Conservation (phyloP, 1,284 basidiomycete genomes). For the Rhodotorula mucilaginosa region DNA sequence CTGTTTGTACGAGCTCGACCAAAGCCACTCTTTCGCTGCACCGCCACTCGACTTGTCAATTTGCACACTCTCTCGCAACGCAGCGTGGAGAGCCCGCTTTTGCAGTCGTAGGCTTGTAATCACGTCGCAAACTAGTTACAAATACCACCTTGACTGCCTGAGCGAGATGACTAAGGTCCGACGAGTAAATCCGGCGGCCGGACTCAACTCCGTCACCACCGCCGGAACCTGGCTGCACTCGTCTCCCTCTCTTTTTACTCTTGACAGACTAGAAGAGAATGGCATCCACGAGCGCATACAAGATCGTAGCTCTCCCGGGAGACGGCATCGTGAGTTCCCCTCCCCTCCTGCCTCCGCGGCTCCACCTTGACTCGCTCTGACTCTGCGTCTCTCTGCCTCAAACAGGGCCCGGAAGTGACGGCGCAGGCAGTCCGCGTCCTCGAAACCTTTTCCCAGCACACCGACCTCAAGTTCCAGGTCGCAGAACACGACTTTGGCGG, state of each 20-base stretch:
- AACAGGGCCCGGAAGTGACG: slow-evolving; percentile 84
- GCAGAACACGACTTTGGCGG: slow-evolving; percentile 80
- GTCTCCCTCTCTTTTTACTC: no score
- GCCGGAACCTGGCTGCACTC: no score
- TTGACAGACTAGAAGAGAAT: not conserved
- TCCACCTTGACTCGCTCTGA: not conserved
- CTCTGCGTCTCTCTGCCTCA: not conserved
- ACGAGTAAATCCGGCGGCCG: no score
- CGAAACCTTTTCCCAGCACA: slow-evolving; percentile 64
- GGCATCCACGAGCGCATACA: slow-evolving; percentile 54
- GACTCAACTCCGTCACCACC: no score
- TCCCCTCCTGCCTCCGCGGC: not conserved
- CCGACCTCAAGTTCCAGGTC: slow-evolving; percentile 71
- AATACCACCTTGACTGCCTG: no score
- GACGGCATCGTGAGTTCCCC: slow-evolving; percentile 79
- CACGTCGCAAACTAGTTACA: no score
- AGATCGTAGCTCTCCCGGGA: slow-evolving; percentile 83
- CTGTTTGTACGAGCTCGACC: not conserved
- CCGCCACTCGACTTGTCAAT: not conserved
- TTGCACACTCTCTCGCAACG: no score
- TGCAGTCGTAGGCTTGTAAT: no score
- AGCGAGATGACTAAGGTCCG: no score
- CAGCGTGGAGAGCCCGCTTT: no score
- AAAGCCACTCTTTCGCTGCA: not conserved
- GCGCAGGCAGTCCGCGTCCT: slow-evolving; percentile 85